A percentile compares a stretch with the other conserved stretches of the same genome.
Conservation (phyloP, 306 rosid genomes). For the Crotalaria pallida region DNA sequence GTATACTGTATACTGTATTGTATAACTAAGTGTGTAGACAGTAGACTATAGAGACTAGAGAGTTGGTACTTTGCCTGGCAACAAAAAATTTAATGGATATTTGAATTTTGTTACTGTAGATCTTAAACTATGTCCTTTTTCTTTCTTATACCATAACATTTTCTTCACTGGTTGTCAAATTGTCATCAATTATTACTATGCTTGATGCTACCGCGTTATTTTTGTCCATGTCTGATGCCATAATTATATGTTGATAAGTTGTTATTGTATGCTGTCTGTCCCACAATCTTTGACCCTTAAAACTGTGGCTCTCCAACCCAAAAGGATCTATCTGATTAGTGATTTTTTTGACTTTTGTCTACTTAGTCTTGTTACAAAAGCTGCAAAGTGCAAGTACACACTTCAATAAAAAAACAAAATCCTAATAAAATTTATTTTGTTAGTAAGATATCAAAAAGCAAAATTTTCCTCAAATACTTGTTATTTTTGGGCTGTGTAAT, state of each 20-base stretch:
- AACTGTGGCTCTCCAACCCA: background rate
- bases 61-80: background rate
- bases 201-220: background rate
- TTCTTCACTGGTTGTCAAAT: background rate
- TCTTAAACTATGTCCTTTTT: background rate
- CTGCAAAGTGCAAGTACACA: too few species aligned
- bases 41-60: too few species aligned
- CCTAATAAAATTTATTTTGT: too few species aligned
- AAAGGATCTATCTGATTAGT: background rate
- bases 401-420: too few species aligned
- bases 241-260: background rate
- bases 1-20: background rate
- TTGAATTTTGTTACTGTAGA: background rate
- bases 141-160: background rate
- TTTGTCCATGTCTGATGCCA: background rate
- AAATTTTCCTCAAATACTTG: background rate
- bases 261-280: constrained; percentile 3
- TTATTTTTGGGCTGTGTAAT: background rate
- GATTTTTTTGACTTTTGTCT: constrained; percentile 24
- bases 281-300: constrained; percentile 13
- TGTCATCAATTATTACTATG: background rate
- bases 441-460: background rate
- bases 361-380: background rate
- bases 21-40: background rate
- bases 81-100: background rate